Base-by-base conservation (phyloP, 805 yeast genomes). In the Ogataea naganishii region DNA sequence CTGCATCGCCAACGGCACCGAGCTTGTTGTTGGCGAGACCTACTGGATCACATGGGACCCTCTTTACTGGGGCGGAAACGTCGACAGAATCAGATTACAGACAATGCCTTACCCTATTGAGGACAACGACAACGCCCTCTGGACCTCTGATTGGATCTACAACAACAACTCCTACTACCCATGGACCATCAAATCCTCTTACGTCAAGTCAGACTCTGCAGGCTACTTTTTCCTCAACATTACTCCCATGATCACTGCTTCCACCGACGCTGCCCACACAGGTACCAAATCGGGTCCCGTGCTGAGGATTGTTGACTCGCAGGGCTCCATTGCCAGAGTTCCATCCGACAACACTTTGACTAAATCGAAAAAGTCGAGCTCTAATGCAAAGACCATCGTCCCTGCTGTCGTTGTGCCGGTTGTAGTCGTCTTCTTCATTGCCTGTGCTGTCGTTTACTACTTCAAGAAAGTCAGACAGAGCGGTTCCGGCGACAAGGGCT, bases 41-140 rank as follows among this genome's bases (percentile, higher is more conserved):
- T 64, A 64, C 41, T 64, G 69, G 67, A 43, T 63, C 35, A 64
- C 69, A 11, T 64, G 69, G 69, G 68, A 64, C 34, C 67, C 71
- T 33, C 32, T 56, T 2, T 64, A 57, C 42, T 64, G 62, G 59
- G 58, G 63, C 18, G 41, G 40, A 29, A 54, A 52, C 28, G 49
- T 63, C 23, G 47, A 50, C 5, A 38, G 55, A 32, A 63, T 64
- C 23, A 44, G 45, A 24, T 33, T 64, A 13, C 43, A 47, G 27
- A 40, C 59, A 14, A 38, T 34, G 14, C 55, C 58, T 5, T 61
- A 60, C 33, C 63, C 67, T 23, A 40, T 46, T 18, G 49, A 41
- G 5, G 61, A 57, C 27, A 41, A 44, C 25, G 56, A 49, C 31
- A 49, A 46, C 29, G 45, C 51, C 16, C 34, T 64, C 21, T 56